Evolutionary conservation across 2,329 filamentous ascomycete genomes (phyloP), one percentile per base, ranked within the genome.

Genomic region (Colletotrichum kahawae): DNA sequence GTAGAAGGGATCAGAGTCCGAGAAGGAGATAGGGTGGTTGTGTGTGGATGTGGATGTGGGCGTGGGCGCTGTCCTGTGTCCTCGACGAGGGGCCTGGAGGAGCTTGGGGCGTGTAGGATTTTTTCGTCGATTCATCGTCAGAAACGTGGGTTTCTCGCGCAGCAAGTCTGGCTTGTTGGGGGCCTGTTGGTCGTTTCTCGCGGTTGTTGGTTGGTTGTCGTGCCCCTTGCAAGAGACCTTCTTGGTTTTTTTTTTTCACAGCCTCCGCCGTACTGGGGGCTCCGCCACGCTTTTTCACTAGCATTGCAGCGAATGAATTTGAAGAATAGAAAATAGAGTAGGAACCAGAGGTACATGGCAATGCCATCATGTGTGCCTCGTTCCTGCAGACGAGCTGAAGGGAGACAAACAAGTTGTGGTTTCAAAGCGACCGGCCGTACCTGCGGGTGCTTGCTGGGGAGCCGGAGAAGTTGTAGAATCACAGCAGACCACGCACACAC

Each of bases 231-330:
- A 62, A 51, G 4, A 64, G 34, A 33, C 54, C 34, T 21, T 51
- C n/a, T 51, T n/a, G 43, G 21, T 21, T 48, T 48, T 48, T 51
- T 51, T 38, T 51, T 21, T 70, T 76, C 71, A 70, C 74, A 74
- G 74, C 70, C 74, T 70, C 74, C 60, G 29, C 16, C 18, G 24
- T 36, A 31, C 43, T 13, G 43, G 43, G 31, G 24, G 56, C 68
- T 66, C 43, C 68, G 68, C 68, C 68, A 56, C 68, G 43, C 59
- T 34, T 56, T 48, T 51, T 21, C n/a, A 69, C 56, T 24, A 21
- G 56, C 36, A 69, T 69, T 56, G 27, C 16, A 31, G 29, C 56
- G 67, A 62, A 69, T 16, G 9, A 60, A 29, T 13, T 36, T 12
- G 13, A 16, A 54, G n/a, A 33, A 21, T 34, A 51, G 57, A 21